Conservation (phyloP, 225 moss, liverwort and hornwort genomes). For the Bryum argenteum region DNA sequence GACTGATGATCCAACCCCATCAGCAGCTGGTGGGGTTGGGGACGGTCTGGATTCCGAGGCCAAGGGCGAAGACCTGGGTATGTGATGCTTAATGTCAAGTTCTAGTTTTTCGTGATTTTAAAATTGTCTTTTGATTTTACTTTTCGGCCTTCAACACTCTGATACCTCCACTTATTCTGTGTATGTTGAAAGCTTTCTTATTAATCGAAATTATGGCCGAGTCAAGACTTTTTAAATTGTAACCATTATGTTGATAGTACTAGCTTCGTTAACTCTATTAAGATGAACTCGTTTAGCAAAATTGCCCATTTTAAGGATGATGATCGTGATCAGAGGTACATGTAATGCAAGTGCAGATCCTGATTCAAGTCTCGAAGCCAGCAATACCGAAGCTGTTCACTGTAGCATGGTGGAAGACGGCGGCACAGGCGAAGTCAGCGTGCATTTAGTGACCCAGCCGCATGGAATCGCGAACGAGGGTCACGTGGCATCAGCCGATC, state of each 20-base stretch:
- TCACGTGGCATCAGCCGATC: constrained; percentile 17
- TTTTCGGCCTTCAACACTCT: not conserved
- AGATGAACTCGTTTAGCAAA: not conserved
- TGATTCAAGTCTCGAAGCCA: constrained; percentile 52
- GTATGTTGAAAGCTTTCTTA: not conserved
- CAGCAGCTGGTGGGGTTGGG: constrained; percentile 30
- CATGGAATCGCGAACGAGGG: constrained; percentile 22
- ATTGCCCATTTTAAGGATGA: not conserved
- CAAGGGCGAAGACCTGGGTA: constrained; percentile 32
- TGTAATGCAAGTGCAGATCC: constrained; percentile 45
- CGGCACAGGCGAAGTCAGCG: constrained; percentile 45
- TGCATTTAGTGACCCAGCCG: constrained; percentile 54
- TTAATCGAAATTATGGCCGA: not conserved
- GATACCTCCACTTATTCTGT: not conserved
- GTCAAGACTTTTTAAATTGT: not conserved
- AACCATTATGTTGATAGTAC: not conserved
- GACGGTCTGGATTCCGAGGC: constrained; percentile 17
- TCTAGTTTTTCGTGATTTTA: not conserved
- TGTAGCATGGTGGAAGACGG: constrained; percentile 34
- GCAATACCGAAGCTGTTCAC: constrained; percentile 34
- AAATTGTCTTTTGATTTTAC: constrained; percentile 10
- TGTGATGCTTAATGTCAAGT: not conserved
- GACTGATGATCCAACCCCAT: constrained; percentile 29
- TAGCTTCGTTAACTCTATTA: not conserved
- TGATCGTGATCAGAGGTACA: constrained; percentile 7